Evolutionary conservation across 768 basidiomycete genomes (phyloP), one percentile per base, ranked within the genome.

Genomic region (Austroboletus festivus): DNA sequence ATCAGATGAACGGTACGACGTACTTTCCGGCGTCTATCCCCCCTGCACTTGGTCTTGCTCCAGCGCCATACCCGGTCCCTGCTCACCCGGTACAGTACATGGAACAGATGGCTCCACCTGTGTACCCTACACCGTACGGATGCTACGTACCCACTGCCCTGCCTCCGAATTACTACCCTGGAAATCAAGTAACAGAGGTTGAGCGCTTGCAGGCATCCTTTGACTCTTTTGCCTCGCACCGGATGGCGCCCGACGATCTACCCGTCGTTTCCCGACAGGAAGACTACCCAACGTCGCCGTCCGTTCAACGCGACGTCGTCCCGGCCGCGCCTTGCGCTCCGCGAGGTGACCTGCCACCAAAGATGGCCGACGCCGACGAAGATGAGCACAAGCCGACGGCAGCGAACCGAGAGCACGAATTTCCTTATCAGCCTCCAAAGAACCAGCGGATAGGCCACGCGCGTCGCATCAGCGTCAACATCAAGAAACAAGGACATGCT

Each of bases 391-490:
- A 30, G 19, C 37, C 34, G 4, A 44, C 43, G n/a, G 13, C 8
- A 44, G 44, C 19, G n/a, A 30, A 35, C 2, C 20, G 42, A 16
- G 56, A 51, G 26, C 38, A 55, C 24, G 60, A 62, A 20, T 67
- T 67, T 19, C 65, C 73, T 12, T 71, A 70, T 52, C 56, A 54
- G 9, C 65, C 70, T 20, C 66, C 63, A 19, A 61, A 58, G 46
- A 48, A 57, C 35, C 64, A 68, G 48, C 61, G 52, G n/a, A 54
- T 59, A 2, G 73, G 74, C 5, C 73, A 75, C 34, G 66, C 69
- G 12, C 64, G 68, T 23, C 70, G 74, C 13, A 62, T 74, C 51
- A 75, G 69, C 48, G 67, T 74, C 48, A 50, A 60, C 35, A 47
- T 71, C 57, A 71, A 67, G 58, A 68, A 67, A 40, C 6, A 15